These are phyloP conservation scores for Hortaea werneckii DNA, from an alignment of 2,329 filamentous ascomycete species.

Conservation along the genomic window DNA sequence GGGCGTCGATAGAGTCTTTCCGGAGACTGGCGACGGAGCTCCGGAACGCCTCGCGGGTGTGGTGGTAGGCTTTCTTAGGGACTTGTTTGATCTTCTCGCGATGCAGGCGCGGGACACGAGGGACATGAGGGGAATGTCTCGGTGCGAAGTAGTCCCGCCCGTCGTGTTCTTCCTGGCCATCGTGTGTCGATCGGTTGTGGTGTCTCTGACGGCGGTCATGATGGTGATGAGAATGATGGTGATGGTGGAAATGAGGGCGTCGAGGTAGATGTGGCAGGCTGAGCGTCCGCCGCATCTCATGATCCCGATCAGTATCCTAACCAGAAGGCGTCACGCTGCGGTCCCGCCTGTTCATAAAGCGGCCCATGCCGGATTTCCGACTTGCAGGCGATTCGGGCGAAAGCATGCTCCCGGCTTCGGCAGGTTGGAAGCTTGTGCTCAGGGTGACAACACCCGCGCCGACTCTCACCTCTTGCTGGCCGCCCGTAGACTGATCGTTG, in stretches of 20 bases:
- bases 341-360: constrained; percentile 18
- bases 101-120: background rate
- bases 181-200: too few relatives aligned
- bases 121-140: background rate
- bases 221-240: background rate
- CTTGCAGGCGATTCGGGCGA: constrained; percentile 7
- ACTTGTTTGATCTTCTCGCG: constrained; percentile 5
- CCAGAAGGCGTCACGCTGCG: constrained; percentile 22
- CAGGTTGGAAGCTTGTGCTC: constrained; percentile 19
- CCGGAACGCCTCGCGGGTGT: constrained; percentile 4
- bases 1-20: constrained; percentile 1
- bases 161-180: background rate
- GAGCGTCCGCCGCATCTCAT: background rate
- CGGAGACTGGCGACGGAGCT: constrained; percentile 2
- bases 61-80: constrained; percentile 1
- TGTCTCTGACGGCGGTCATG: too few relatives aligned
- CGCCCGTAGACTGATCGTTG: constrained; percentile 61
- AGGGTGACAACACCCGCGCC: constrained; percentile 67
- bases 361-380: constrained; percentile 15
- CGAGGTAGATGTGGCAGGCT: background rate
- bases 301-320: background rate
- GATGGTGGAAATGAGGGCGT: background rate
- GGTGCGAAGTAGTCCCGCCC: too few relatives aligned
- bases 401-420: constrained; percentile 10
- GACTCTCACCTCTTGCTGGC: constrained; percentile 60